A percentile compares a stretch with the other conserved stretches of the same genome.
These are phyloP conservation scores for Cordyceps militaris DNA, from an alignment of 2,329 filamentous ascomycete genomes.

Conservation along the genomic window DNA sequence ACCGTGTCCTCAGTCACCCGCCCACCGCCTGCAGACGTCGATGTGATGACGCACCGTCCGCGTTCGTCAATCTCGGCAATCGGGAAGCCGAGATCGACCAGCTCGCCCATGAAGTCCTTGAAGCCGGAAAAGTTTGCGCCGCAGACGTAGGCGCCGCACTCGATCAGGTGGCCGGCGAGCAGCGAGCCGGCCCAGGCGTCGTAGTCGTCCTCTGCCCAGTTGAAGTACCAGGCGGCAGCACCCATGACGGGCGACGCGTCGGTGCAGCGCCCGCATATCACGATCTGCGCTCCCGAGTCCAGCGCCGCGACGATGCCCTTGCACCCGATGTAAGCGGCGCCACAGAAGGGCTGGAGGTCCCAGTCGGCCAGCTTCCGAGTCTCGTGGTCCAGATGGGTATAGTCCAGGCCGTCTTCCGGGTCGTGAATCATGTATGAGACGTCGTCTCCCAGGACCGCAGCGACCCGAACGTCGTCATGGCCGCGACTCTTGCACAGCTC, in stretches of 20 bases:
- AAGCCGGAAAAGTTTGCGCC: constrained; percentile 45
- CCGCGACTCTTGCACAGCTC: background rate
- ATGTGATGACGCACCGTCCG: constrained; percentile 41
- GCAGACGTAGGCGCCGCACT: constrained; percentile 44
- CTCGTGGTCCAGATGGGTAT: background rate
- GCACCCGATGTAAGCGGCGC: background rate
- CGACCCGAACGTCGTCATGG: background rate
- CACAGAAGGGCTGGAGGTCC: background rate
- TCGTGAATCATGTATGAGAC: background rate
- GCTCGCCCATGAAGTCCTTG: constrained; percentile 15
- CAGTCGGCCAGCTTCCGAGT: background rate
- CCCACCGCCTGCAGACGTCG: constrained; percentile 38
- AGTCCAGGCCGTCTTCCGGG: background rate
- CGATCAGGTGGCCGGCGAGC: constrained; percentile 43
- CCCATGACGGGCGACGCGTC: background rate
- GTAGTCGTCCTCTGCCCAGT: constrained; percentile 20
- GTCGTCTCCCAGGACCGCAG: background rate
- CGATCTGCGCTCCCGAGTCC: background rate
- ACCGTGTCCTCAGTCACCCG: constrained; percentile 30
- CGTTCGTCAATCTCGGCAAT: constrained; percentile 41
- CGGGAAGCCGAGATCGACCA: constrained; percentile 35
- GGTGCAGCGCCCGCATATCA: background rate
- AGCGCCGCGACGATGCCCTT: background rate
- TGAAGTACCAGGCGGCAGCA: background rate
- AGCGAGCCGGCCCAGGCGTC: constrained; percentile 43